Base-by-base conservation (phyloP, 768 basidiomycete genomes). In the Neoboletus brunneissimus region DNA sequence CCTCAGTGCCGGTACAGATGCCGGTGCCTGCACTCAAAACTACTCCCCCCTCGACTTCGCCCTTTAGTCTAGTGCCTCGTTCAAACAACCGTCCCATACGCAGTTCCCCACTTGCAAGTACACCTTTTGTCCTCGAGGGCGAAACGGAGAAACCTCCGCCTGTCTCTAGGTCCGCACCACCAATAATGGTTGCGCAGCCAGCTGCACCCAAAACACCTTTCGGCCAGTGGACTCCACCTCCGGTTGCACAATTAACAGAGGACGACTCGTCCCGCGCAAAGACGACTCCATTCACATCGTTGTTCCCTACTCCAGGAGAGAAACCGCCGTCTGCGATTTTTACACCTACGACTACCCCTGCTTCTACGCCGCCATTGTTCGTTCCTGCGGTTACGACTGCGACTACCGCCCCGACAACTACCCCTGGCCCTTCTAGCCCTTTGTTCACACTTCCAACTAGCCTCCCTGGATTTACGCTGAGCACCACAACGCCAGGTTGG, bases 91-190 rank as follows among this genome's bases (percentile, higher is more conserved):
- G 85, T 8, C 89, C 89, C 0, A 70, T 78, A 4, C 83, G 87
- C n/a, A 91, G 90, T 61, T 91, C 90, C 4, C 90, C 90, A 2
- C 74, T 91, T 48, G 85, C 89, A 5, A 83, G 71, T 54, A 75
- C 78, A 6, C 74, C 83, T 51, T 74, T 74, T 53, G 81, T 76
- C 22, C 79, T 80, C 16, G 81, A 81, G 10, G 71, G 71, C 18
- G 69, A 72, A 35, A 51, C 60, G 12, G 58, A 46, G 32, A 62
- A 54, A n/a, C 23, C 44, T 32, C 63, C 50, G 20, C 57, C 46
- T 27, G 55, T 42, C 48, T 54, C 62, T 22, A 64, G 64, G 55
- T 51, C 67, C 10, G 57, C 64, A 44, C 64, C 67, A 25, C 60
- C 67, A 15, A 10, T 8, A 1, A 51, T 57, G 11, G 45, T 62